Conservation (phyloP, 805 yeast species). For the Saccharomycopsis fibuligera region DNA sequence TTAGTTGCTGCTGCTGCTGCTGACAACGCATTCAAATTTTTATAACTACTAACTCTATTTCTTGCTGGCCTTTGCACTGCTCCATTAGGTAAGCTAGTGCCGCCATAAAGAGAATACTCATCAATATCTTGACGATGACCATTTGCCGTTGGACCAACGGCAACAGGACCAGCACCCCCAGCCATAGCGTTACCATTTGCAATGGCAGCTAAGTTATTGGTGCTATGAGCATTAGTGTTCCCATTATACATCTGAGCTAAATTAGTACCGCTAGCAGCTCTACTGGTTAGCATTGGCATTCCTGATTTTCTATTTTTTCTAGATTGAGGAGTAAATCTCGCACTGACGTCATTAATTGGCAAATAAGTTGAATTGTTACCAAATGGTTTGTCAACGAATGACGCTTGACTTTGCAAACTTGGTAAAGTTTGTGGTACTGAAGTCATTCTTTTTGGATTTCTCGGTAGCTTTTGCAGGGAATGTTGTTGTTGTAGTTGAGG, state of each 20-base stretch:
- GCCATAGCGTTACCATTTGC: background rate
- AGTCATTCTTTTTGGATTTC: constrained; percentile 25
- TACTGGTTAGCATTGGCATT: constrained; percentile 15
- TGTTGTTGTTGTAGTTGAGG: background rate
- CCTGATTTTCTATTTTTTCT: constrained; percentile 40
- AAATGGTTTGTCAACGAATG: constrained; percentile 22
- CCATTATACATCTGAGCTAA: constrained; percentile 12
- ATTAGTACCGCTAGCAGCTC: constrained; percentile 11
- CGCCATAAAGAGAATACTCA: constrained; percentile 19
- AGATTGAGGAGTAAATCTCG: constrained; percentile 31
- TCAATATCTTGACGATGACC: constrained; percentile 12
- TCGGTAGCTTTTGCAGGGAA: background rate
- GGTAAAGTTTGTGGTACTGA: constrained; percentile 25
- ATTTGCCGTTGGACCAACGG: background rate
- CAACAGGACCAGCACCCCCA: background rate
- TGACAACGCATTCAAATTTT: constrained; percentile 4
- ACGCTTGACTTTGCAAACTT: constrained; percentile 25
- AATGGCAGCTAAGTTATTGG: background rate
- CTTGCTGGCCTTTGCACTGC: constrained; percentile 1
- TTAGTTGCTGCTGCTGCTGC: background rate
- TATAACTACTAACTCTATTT: constrained; percentile 17
- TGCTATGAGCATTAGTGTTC: background rate
- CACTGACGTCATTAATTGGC: constrained; percentile 26
- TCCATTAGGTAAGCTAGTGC: constrained; percentile 14
- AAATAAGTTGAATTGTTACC: constrained; percentile 20